Conservation (phyloP, 352 stramenopile species). For the Bremia lactucae region DNA sequence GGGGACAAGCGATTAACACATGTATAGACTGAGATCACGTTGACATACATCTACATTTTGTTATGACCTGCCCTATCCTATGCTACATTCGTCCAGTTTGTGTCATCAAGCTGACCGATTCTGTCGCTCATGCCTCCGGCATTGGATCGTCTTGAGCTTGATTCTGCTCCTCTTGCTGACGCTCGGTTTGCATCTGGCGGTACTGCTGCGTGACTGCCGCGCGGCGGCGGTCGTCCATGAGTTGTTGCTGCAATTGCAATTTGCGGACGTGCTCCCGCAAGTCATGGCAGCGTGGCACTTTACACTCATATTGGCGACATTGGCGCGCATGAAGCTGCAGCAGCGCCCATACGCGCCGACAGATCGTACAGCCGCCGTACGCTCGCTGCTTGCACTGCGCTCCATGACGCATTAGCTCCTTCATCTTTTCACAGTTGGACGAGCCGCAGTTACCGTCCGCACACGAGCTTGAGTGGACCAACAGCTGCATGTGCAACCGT, state of each 20-base stretch:
- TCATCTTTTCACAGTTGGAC: slow-evolving; percentile 98
- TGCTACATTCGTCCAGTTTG: slow-evolving; percentile 25
- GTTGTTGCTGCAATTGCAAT: slow-evolving; percentile 94
- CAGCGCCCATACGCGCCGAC: slow-evolving; percentile 93
- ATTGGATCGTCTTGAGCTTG: slow-evolving; percentile 26
- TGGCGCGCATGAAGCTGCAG: slow-evolving; percentile 95
- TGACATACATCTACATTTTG: slow-evolving; percentile 28
- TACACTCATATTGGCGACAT: slow-evolving; percentile 90
- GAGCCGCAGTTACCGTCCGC: slow-evolving; percentile 87
- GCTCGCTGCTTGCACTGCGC: slow-evolving; percentile 87
- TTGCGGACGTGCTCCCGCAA: slow-evolving; percentile 92
- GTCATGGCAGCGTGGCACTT: slow-evolving; percentile 93
- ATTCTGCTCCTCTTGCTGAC: slow-evolving; percentile 23
- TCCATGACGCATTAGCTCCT: slow-evolving; percentile 93
- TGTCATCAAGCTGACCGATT: slow-evolving; percentile 6
- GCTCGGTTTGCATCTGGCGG: slow-evolving; percentile 62
- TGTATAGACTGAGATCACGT: slow-evolving; percentile 11
- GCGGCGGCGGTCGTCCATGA: slow-evolving; percentile 94
- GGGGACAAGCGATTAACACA: too few relatives aligned
- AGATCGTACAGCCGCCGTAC: slow-evolving; percentile 92
- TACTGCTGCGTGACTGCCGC: slow-evolving; percentile 83
- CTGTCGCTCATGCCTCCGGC: slow-evolving; percentile 22
- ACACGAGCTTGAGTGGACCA: slow-evolving; percentile 95
- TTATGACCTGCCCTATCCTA: slow-evolving; percentile 26
- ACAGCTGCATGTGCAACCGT: slow-evolving; percentile 95